Evolutionary conservation across 1,284 basidiomycete genomes (phyloP), one percentile per base, ranked within the genome.

Genomic region (Neolentinus lepideus): DNA sequence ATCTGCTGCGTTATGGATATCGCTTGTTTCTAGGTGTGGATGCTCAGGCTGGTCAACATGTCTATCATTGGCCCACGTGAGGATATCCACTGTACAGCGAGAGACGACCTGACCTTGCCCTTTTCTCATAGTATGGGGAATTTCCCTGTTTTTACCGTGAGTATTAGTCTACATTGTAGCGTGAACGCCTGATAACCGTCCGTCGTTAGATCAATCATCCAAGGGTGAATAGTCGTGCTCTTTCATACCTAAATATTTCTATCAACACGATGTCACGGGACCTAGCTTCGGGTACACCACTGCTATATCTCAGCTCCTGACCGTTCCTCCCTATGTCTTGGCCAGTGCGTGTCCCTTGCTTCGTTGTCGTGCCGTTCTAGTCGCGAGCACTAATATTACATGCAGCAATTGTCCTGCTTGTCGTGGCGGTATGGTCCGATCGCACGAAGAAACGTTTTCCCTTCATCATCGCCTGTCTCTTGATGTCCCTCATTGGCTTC

Each of bases 301-400:
- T 2, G 70, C 83, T 0, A 72, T 85, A 58, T 83, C 78, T 56
- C 83, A 89, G 61, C 72, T 90, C 1, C 73, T 89, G 26, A 87
- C 85, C 0, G 79, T 88, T 0, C 88, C 88, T 0, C 81, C 85
- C 16, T 89, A 89, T 63, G 66, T 84, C 27, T 71, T 79, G 53
- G 82, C 83, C 0, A 79, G 83, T 84, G 62, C 14, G 14, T 21
- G 27, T 24, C 22, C 22, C 22, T 27, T 38, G 8, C 9, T 26
- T 35, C 27, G 52, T n/a, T 14, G 27, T 16, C 3, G 12, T 3
- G 14, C 3, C 51, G 24, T 26, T 31, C 27, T 24, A 53, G 19
- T 2, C 53, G 2, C 29, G 29, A 35, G 9, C 22, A 31, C 29
- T 12, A 12, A 31, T 31, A 31, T 31, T 31, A 6, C 29, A 6